Evolutionary conservation across 257 asterid genomes (phyloP).

Genomic region (Voacanga thouarsii): DNA sequence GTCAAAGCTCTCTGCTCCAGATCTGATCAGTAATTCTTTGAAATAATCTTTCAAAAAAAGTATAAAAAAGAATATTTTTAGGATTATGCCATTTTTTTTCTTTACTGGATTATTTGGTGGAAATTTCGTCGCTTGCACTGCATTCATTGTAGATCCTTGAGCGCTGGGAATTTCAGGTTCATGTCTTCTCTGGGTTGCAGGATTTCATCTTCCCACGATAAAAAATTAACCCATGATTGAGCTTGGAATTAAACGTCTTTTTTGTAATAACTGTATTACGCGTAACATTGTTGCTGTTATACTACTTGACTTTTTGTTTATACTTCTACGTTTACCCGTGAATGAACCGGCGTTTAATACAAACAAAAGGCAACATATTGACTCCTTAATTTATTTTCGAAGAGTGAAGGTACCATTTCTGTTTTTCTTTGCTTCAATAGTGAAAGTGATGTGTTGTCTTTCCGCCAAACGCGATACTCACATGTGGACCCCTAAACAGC

Average conservation of each 20-base stretch:
- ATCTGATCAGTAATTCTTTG: conserved; percentile 35
- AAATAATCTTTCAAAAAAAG: conserved; percentile 7
- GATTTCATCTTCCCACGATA: background rate
- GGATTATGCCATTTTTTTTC: background rate
- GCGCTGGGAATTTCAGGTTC: background rate
- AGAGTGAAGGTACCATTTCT: background rate
- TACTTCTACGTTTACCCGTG: conserved; percentile 6
- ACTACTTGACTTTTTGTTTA: conserved; percentile 12
- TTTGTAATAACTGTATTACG: background rate
- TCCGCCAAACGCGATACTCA: background rate
- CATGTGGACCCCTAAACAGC: conserved; percentile 17
- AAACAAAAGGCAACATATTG: conserved; percentile 26
- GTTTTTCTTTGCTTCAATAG: background rate
- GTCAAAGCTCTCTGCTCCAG: conserved; percentile 28
- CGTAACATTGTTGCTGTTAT: conserved; percentile 20
- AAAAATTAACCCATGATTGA: conserved; percentile 1
- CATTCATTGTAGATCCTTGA: background rate
- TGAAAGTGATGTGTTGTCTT: background rate
- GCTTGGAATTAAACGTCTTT: background rate
- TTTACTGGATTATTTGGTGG: background rate
- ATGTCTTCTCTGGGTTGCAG: background rate
- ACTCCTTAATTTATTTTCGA: conserved; percentile 7
- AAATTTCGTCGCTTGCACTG: background rate
- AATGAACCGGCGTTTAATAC: conserved; percentile 25
- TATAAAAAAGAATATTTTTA: too few species aligned